Evolutionary conservation across 257 asterid genomes (phyloP).

Genomic region (Echites panduratus): DNA sequence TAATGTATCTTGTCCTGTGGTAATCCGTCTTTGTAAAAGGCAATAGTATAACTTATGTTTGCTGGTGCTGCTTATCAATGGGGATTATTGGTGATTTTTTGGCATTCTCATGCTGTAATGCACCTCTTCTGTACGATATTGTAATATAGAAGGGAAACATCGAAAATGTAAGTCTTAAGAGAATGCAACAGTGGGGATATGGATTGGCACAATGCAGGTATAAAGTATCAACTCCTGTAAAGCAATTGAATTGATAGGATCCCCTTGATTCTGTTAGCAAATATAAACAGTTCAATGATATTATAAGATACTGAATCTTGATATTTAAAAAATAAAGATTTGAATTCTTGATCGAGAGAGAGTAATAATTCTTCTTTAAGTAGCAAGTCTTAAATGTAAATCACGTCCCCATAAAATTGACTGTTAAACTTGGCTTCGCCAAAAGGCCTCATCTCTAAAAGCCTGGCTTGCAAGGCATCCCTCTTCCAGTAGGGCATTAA

Average conservation of each 20-base stretch:
- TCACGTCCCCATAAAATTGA: neutral
- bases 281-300: neutral
- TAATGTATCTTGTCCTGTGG: neutral
- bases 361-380: neutral
- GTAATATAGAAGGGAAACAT: neutral
- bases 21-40: neutral
- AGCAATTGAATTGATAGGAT: neutral
- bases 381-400: neutral
- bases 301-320: neutral
- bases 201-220: neutral
- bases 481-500: too few species aligned
- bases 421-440: too few species aligned
- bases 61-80: neutral
- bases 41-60: neutral
- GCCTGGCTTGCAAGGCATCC: too few species aligned
- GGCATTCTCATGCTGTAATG: neutral
- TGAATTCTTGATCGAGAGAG: neutral
- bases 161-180: neutral
- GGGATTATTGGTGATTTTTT: neutral
- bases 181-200: too few species aligned
- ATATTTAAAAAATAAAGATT: neutral
- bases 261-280: neutral
- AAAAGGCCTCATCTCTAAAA: too few species aligned
- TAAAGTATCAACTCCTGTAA: neutral
- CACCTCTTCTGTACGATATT: neutral